Percentiles rank a stretch among this genome's conserved stretches.
Conservation (phyloP, 23 red algal genomes). For the Gracilaria domingensis region DNA sequence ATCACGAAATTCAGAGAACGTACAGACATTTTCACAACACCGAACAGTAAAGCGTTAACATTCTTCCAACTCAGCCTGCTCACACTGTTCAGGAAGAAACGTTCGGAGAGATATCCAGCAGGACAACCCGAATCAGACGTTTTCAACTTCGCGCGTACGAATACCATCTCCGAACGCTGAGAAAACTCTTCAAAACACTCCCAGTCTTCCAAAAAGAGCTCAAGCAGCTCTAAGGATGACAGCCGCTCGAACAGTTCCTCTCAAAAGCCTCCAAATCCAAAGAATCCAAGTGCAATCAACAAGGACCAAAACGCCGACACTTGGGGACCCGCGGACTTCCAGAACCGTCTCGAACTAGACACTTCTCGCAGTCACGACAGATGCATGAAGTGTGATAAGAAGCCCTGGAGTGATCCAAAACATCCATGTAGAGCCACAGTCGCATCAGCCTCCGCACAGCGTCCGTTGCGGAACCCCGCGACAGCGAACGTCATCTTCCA, state of each 20-base stretch:
- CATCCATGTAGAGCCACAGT: neutral
- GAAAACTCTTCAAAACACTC: neutral
- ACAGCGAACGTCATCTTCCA: too few species aligned
- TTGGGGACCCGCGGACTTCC: slow-evolving; percentile 7
- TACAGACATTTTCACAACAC: neutral
- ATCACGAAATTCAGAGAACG: neutral
- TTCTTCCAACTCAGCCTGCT: neutral
- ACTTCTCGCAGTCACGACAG: neutral
- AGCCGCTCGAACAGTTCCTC: neutral
- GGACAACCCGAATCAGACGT: neutral
- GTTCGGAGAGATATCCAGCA: neutral
- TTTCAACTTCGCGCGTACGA: neutral
- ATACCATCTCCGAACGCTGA: neutral
- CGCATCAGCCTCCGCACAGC: neutral
- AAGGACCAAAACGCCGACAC: neutral
- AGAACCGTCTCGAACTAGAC: neutral
- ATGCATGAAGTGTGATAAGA: slow-evolving; percentile 6
- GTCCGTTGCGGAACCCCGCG: neutral
- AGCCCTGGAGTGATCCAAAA: slow-evolving; percentile 3
- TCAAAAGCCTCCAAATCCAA: neutral
- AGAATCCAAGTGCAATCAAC: neutral
- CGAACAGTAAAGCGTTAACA: neutral
- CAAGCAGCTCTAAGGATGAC: neutral
- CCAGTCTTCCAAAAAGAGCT: neutral
- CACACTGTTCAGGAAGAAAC: neutral